phyloP scores from a whole-genome alignment of 2,329 filamentous ascomycete species.

The Fusarium humuli region DNA sequence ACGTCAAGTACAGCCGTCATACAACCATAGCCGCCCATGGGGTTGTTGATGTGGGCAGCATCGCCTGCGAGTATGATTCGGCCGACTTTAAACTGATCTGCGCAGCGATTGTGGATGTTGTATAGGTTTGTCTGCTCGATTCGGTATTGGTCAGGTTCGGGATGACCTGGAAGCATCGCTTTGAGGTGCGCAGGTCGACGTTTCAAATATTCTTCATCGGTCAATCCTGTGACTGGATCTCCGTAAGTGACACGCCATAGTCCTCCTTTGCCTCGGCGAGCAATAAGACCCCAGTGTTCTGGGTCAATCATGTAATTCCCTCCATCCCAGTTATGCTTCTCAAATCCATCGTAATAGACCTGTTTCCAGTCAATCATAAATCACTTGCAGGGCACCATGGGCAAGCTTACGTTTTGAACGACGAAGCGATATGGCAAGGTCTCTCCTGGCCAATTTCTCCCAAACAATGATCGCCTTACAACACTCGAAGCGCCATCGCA shows the following conservation, averaged over 20 bases:
- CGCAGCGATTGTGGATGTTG: conserved; percentile 17
- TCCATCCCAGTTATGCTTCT: neutral
- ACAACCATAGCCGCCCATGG: conserved; percentile 13
- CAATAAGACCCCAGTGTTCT: conserved; percentile 9
- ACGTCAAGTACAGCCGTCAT: conserved; percentile 12
- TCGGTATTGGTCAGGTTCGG: neutral
- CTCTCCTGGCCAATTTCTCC: neutral
- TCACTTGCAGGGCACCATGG: too few species aligned
- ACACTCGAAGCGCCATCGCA: conserved; percentile 8
- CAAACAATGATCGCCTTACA: neutral
- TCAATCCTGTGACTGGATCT: neutral
- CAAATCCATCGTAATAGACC: conserved; percentile 15
- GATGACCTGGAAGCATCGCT: conserved; percentile 8
- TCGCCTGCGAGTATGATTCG: neutral
- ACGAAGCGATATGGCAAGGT: conserved; percentile 4
- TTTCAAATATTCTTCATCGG: neutral
- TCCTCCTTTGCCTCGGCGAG: neutral
- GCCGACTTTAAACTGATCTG: neutral
- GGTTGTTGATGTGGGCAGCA: conserved; percentile 10
- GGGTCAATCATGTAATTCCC: conserved; percentile 8
- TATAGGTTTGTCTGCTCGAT: conserved; percentile 2
- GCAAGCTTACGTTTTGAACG: neutral
- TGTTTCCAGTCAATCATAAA: neutral
- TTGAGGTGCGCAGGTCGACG: conserved; percentile 6
- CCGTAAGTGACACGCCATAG: conserved; percentile 12